These are phyloP conservation scores for Rhizopogon sp. DNA, from an alignment of 768 basidiomycete species.

Conservation along the genomic window DNA sequence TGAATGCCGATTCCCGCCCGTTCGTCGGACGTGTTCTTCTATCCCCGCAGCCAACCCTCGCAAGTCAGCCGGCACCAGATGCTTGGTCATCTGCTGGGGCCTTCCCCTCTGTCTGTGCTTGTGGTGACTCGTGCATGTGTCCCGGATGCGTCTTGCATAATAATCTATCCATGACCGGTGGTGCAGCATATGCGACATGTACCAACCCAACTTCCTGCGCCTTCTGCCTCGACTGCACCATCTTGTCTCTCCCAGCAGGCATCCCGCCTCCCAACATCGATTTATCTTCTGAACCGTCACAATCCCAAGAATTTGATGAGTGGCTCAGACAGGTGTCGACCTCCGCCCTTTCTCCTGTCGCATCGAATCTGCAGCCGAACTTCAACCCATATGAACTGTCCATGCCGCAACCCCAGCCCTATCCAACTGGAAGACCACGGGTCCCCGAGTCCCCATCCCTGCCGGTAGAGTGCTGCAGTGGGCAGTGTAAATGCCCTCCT, in stretches of 20 bases:
- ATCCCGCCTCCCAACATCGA: slow-evolving; percentile 36
- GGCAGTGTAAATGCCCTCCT: slow-evolving; percentile 28
- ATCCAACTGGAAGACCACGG: slow-evolving; percentile 4
- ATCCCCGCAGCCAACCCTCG: slow-evolving; percentile 22
- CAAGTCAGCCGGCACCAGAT: slow-evolving; percentile 20
- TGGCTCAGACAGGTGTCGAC: slow-evolving; percentile 51
- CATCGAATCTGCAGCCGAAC: slow-evolving; percentile 7
- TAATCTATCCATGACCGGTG: slow-evolving; percentile 31
- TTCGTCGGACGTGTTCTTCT: slow-evolving; percentile 19
- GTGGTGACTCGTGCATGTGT: slow-evolving; percentile 60
- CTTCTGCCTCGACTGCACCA: slow-evolving; percentile 61
- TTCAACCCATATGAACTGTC: slow-evolving; percentile 27
- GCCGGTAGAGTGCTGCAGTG: slow-evolving; percentile 24
- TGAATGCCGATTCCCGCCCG: slow-evolving; percentile 13
- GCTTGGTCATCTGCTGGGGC: slow-evolving; percentile 19
- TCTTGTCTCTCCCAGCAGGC: slow-evolving; percentile 43
- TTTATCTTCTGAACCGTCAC: slow-evolving; percentile 37
- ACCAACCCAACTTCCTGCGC: slow-evolving; percentile 32
- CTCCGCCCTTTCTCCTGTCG: slow-evolving; percentile 9
- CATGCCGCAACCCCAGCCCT: slow-evolving; percentile 10
- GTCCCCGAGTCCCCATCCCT: slow-evolving; percentile 13
- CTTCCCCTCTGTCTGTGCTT: slow-evolving; percentile 53
- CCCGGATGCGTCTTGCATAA: slow-evolving; percentile 60
- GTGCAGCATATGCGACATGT: slow-evolving; percentile 33
- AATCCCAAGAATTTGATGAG: slow-evolving; percentile 50